Conservation (phyloP, 1,284 basidiomycete genomes). For the Dichomitus squalens region DNA sequence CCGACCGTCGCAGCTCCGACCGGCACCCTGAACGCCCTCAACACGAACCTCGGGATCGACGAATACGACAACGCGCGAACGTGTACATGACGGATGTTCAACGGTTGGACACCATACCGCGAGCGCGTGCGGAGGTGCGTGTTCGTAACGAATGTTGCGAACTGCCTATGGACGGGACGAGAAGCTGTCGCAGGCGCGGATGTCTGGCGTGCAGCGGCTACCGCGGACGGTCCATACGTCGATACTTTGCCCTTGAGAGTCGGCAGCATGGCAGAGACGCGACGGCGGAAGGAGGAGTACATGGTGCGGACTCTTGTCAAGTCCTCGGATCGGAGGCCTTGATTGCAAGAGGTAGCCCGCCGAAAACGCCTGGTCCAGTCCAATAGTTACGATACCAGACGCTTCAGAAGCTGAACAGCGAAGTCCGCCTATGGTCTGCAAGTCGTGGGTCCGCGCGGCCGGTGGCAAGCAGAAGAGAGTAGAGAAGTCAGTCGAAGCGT, state of each 20-base stretch:
- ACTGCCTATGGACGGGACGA: constrained; percentile 54
- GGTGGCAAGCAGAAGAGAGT: neutral
- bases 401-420: neutral
- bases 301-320: constrained; percentile 32
- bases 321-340: constrained; percentile 3
- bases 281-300: constrained; percentile 48
- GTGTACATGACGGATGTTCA: constrained; percentile 63
- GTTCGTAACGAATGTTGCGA: constrained; percentile 57
- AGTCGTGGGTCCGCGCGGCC: neutral
- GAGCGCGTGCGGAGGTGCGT: constrained; percentile 42
- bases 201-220: constrained; percentile 32
- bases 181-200: constrained; percentile 31
- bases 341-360: neutral
- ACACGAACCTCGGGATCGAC: constrained; percentile 81
- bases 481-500: neutral
- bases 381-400: neutral
- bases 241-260: constrained; percentile 53
- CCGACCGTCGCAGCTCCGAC: constrained; percentile 85
- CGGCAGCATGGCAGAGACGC: constrained; percentile 38
- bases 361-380: neutral
- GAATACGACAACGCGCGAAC: constrained; percentile 81
- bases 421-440: neutral
- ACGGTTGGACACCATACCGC: constrained; percentile 45
- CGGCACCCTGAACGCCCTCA: constrained; percentile 83
- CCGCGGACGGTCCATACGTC: constrained; percentile 46